A percentile compares a stretch with the other conserved stretches of the same genome.
Evolutionary conservation across 2,329 filamentous ascomycete species (phyloP).

Genomic region (Plenodomus tracheiphilus): DNA sequence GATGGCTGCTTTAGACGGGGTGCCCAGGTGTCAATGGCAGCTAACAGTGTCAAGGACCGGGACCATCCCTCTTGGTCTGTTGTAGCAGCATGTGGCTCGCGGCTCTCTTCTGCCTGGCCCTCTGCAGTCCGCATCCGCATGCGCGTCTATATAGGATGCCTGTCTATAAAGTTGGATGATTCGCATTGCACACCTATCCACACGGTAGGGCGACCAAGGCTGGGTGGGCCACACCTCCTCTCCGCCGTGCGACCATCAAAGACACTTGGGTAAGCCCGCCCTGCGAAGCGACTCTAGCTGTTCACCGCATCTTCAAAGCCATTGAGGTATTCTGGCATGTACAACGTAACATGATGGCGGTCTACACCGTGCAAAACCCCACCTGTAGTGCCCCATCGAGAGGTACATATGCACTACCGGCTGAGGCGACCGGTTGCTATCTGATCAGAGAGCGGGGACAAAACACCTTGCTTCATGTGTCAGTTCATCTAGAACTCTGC

Average conservation of each 20-base stretch:
- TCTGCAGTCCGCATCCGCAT: slow-evolving; percentile 11
- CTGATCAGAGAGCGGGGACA: slow-evolving; percentile 14
- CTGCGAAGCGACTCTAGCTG: background rate
- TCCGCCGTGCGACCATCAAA: slow-evolving; percentile 5
- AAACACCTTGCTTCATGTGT: slow-evolving; percentile 10
- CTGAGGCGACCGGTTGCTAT: slow-evolving; percentile 4
- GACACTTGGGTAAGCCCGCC: background rate
- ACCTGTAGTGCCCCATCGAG: slow-evolving; percentile 1
- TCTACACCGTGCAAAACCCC: slow-evolving; percentile 6
- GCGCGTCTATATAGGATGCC: slow-evolving; percentile 10
- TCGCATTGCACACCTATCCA: slow-evolving; percentile 18
- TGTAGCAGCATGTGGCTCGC: slow-evolving; percentile 9
- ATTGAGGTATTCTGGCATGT: background rate
- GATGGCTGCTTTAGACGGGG: slow-evolving; percentile 7
- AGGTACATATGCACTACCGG: slow-evolving; percentile 1
- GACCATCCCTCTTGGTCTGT: slow-evolving; percentile 2
- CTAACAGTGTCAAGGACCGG: slow-evolving; percentile 15
- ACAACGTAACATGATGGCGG: background rate
- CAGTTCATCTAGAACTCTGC: slow-evolving; percentile 25
- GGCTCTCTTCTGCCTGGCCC: slow-evolving; percentile 15
- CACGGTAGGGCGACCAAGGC: slow-evolving; percentile 6
- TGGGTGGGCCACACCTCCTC: slow-evolving; percentile 2
- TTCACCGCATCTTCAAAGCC: slow-evolving; percentile 3
- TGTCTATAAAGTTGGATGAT: slow-evolving; percentile 15
- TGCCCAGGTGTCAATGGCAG: slow-evolving; percentile 12